Percentiles rank a stretch among this genome's conserved stretches.
Conservation (phyloP, 352 stramenopile genomes). For the Globisporangium parvum region DNA sequence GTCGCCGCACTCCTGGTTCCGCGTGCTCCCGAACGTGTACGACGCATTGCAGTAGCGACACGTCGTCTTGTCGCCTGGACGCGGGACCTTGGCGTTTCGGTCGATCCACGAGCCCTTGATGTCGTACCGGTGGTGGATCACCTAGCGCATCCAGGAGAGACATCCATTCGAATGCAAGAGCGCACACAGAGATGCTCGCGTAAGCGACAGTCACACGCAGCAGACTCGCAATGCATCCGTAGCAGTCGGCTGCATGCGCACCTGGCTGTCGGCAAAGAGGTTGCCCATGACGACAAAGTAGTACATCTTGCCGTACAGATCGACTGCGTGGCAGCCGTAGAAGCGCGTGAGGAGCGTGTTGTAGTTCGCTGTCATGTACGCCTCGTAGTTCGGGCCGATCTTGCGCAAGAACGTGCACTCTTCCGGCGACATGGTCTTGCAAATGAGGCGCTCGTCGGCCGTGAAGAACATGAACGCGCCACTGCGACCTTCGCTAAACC, state of each 20-base stretch:
- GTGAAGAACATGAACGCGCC: conserved; percentile 93
- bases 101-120: conserved; percentile 91
- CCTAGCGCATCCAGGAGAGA: not conserved
- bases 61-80: conserved; percentile 67
- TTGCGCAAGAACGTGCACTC: conserved; percentile 85
- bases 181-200: not conserved
- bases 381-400: conserved; percentile 81
- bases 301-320: conserved; percentile 88
- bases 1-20: conserved; percentile 80
- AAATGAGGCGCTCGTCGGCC: conserved; percentile 81
- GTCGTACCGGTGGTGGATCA: conserved; percentile 88
- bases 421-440: conserved; percentile 87
- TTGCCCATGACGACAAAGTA: conserved; percentile 93
- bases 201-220: not conserved
- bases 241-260: too few relatives aligned
- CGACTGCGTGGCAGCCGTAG: conserved; percentile 86
- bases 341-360: conserved; percentile 86
- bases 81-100: conserved; percentile 79
- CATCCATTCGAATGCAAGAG: not conserved
- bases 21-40: conserved; percentile 83
- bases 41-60: conserved; percentile 85
- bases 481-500: conserved; percentile 83
- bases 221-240: too few relatives aligned
- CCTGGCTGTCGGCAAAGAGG: conserved; percentile 81
- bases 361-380: conserved; percentile 79